phyloP scores from a whole-genome alignment of 2,329 filamentous ascomycete species.

The Aspergillus fructus region DNA sequence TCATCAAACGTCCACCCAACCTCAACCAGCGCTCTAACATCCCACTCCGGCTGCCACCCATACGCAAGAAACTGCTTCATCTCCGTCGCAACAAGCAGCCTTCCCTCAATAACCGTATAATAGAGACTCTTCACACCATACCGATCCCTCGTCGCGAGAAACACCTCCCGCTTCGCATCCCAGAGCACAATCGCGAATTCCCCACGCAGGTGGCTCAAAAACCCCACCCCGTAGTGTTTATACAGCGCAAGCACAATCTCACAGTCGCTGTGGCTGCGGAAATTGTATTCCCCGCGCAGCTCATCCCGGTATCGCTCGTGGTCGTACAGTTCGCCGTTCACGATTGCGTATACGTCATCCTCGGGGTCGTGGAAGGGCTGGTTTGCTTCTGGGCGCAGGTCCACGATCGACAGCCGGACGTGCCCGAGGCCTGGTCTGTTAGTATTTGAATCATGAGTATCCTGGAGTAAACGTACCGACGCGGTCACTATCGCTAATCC shows the following conservation, averaged over 20 bases:
- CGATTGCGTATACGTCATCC: conserved; percentile 52
- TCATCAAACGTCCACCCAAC: conserved; percentile 46
- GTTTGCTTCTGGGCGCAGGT: conserved; percentile 46
- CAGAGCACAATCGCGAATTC: conserved; percentile 57
- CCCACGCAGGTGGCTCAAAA: conserved; percentile 50
- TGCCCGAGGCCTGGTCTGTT: conserved; percentile 44
- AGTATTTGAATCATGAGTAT: neutral
- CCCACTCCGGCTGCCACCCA: conserved; percentile 55
- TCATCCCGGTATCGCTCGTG: conserved; percentile 46
- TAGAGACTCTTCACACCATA: conserved; percentile 60
- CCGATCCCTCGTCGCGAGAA: conserved; percentile 54
- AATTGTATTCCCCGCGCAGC: conserved; percentile 43
- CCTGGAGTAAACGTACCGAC: conserved; percentile 32
- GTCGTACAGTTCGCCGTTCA: conserved; percentile 61
- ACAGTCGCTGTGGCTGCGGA: conserved; percentile 49
- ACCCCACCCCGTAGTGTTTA: conserved; percentile 47
- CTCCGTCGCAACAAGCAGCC: conserved; percentile 53
- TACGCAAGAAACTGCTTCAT: conserved; percentile 54
- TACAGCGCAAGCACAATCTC: conserved; percentile 57
- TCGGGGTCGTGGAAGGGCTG: conserved; percentile 48
- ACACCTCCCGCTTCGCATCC: conserved; percentile 42
- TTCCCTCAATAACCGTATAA: conserved; percentile 44
- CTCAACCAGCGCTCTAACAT: conserved; percentile 48
- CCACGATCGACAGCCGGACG: conserved; percentile 54
- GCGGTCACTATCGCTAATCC: conserved; percentile 44